phyloP scores from a whole-genome alignment of 108 stramenopile species.

The Chaetoceros tenuissimus region DNA sequence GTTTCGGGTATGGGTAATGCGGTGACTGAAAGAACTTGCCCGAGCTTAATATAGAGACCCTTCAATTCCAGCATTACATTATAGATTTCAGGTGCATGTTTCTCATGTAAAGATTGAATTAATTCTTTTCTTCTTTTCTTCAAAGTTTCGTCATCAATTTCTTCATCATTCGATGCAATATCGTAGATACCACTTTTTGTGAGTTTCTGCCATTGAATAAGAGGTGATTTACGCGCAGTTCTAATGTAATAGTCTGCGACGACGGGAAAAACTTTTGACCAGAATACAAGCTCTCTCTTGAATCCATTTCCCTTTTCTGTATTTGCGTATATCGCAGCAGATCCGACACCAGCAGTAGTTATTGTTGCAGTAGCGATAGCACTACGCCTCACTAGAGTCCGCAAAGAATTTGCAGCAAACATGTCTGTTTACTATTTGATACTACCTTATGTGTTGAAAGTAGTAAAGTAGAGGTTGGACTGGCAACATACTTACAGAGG shows the following conservation, averaged over 20 bases:
- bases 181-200: not conserved
- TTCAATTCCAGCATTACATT: conserved; percentile 67
- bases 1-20: conserved; percentile 58
- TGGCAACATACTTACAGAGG: no score
- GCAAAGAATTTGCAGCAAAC: not conserved
- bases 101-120: conserved; percentile 31
- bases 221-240: conserved; percentile 30
- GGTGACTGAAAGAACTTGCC: conserved; percentile 81
- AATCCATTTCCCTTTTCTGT: conserved; percentile 44
- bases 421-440: no score
- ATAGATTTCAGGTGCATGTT: conserved; percentile 56
- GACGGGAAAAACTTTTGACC: conserved; percentile 45
- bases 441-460: not conserved
- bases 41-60: conserved; percentile 89
- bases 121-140: conserved; percentile 2
- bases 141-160: conserved; percentile 1
- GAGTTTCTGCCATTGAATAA: conserved; percentile 32
- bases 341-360: conserved; percentile 6
- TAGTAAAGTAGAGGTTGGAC: not conserved
- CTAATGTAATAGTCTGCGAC: conserved; percentile 63
- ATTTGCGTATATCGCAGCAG: conserved; percentile 20
- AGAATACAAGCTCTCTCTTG: conserved; percentile 49
- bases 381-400: conserved; percentile 7
- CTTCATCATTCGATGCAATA: conserved; percentile 4
- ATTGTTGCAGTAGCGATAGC: conserved; percentile 10